Evolutionary conservation across 2,329 filamentous ascomycete genomes (phyloP), one percentile per base, ranked within the genome.

Genomic region (Chaetomium strumarium): DNA sequence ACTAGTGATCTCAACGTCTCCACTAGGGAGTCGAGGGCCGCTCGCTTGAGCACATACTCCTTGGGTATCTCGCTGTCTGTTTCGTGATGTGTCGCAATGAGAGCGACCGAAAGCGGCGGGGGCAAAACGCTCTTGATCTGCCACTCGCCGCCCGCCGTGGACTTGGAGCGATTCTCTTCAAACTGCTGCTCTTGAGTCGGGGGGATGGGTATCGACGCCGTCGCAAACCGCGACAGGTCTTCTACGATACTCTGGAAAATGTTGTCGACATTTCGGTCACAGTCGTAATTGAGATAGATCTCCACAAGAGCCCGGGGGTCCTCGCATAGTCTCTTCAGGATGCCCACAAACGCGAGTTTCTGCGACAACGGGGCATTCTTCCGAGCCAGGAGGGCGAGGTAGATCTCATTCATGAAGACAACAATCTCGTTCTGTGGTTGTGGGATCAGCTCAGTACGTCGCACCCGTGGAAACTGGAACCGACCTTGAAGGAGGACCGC

Each of bases 211-310:
- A 96, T 84, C 1, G 91, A 85, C 10, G 84, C 79, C 49, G 87
- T 93, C 1, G 90, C 88, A 62, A 96, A 87, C 62, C 86, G 86
- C 31, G 92, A 93, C 16, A 99, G 74, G 68, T 97, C 90, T 67
- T 99, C 95, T 46, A 99, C 91, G 49, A 97, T 85, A 17, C 81
- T 86, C 70, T 99, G 93, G 68, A 95, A 99, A 69, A 97, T 93
- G 69, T 99, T 99, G 71, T 97, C 92, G 55, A 97, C 81, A 38
- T 90, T 90, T 55, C 92, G 81, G 64, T 97, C 95, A 71, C 93
- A 99, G 67, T 99, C 93, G 66, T 99, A 99, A 69, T 99, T 99
- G 57, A 99, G 80, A 69, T 99, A 99, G 13, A 91, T 86, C 69
- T 99, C 93, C 14, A 99, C 93, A 45, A 99, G 69, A 0, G 90